Evolutionary conservation across 352 stramenopile species (phyloP), one percentile per base, ranked within the genome.

Genomic region (Phytophthora foliorum): DNA sequence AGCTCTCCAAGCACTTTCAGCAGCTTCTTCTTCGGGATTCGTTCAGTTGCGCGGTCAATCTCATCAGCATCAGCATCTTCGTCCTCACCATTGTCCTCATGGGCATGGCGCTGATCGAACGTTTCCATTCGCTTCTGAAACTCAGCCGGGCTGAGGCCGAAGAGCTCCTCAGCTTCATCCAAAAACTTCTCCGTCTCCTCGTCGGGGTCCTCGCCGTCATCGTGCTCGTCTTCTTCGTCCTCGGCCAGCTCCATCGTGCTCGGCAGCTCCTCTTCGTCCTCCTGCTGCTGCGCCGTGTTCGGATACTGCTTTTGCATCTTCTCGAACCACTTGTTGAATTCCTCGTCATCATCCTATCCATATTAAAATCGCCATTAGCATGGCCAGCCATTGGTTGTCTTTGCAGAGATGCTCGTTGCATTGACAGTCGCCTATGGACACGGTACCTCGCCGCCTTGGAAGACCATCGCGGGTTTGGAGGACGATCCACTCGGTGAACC

Each of bases 11-110:
- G 65, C n/a, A 92, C 72, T 53, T 91, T 89, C 0, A 92, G 51
- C 44, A 95, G 66, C 48, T 88, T 86, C 41, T 80, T 83, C 65
- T 89, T 93, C 0, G 83, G 79, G 44, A 95, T 95, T 8, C 80
- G 79, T 63, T 92, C 80, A 2, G 56, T 89, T 1, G 77, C 87
- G 8, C 87, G 85, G 17, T 95, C 82, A 25, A 92, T 84, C 22
- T 77, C 81, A 5, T 84, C 57, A 6, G 82, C 63, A 2, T 75
- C 66, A 6, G 80, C 70, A 6, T 81, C 69, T 0, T 81, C 67
- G 7, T 77, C 57, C 0, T 64, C 54, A 1, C 63, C 72, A 3
- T 77, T 65, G 0, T 41, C 39, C 64, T 73, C 74, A 42, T 78
- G 62, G 11, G 66, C 71, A 21, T 84, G 63, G 41, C 73, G 75